phyloP scores from a whole-genome alignment of 2,329 filamentous ascomycete species.

The Acrocalymma vagum region DNA sequence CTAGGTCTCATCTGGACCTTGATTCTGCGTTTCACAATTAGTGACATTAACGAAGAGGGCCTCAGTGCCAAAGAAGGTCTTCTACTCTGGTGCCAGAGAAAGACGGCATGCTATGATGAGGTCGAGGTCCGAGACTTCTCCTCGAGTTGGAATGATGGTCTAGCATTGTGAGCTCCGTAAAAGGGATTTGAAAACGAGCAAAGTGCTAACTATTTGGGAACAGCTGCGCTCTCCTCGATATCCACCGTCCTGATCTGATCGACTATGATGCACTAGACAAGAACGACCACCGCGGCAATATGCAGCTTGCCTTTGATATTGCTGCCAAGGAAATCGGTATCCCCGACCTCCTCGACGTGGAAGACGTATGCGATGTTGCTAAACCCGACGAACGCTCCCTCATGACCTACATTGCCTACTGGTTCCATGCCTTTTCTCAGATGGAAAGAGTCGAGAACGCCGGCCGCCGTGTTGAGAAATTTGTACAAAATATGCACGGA shows the following conservation, averaged over 20 bases:
- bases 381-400: conserved; percentile 95
- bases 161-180: conserved; percentile 74
- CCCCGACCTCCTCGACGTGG: conserved; percentile 92
- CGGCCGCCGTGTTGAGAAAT: conserved; percentile 95
- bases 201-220: conserved; percentile 16
- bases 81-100: conserved; percentile 95
- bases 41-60: conserved; percentile 97
- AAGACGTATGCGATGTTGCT: conserved; percentile 96
- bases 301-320: conserved; percentile 97
- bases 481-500: conserved; percentile 98
- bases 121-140: conserved; percentile 97
- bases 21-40: conserved; percentile 97
- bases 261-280: conserved; percentile 97
- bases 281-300: conserved; percentile 92
- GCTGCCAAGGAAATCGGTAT: conserved; percentile 97
- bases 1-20: conserved; percentile 97
- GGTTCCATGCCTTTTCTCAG: conserved; percentile 99
- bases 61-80: conserved; percentile 97
- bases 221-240: conserved; percentile 89
- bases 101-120: conserved; percentile 98
- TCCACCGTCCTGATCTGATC: conserved; percentile 95
- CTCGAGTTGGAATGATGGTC: conserved; percentile 93
- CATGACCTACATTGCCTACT: conserved; percentile 99
- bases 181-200: too few species aligned
- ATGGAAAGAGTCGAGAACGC: conserved; percentile 99